Percentiles rank a stretch among this genome's conserved stretches.
Evolutionary conservation across 2,329 filamentous ascomycete species (phyloP).

Genomic region (Samsoniella hepiali): DNA sequence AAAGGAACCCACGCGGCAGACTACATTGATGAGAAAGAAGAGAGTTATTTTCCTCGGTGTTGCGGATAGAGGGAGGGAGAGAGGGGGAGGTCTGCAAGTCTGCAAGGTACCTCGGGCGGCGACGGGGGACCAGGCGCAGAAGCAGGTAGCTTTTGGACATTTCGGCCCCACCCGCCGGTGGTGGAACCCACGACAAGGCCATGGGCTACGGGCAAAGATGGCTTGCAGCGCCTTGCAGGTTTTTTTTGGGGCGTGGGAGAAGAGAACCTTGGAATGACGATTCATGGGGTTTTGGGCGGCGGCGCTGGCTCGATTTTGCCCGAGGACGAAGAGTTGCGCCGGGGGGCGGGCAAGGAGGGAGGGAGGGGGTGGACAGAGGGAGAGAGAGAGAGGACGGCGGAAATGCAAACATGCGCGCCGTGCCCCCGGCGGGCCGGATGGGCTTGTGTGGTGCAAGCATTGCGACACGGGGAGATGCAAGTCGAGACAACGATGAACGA

Average conservation of each 20-base stretch:
- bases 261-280: background rate
- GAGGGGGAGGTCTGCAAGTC: background rate
- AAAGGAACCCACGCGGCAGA: too few relatives aligned
- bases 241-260: background rate
- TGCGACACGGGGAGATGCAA: too few relatives aligned
- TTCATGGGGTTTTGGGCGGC: too few relatives aligned
- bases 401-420: background rate
- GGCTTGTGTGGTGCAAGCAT: background rate
- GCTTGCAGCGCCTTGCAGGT: background rate
- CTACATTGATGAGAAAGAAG: too few relatives aligned
- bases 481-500: too few relatives aligned
- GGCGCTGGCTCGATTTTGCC: too few relatives aligned
- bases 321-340: too few relatives aligned
- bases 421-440: background rate
- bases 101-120: background rate
- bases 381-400: background rate
- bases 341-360: too few relatives aligned
- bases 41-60: background rate
- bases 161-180: slow-evolving; percentile 2
- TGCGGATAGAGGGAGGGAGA: background rate
- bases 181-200: background rate
- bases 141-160: slow-evolving; percentile 2
- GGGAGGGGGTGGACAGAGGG: background rate
- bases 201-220: background rate
- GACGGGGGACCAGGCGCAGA: background rate